Percentiles rank a stretch among this genome's conserved stretches.
phyloP scores from a whole-genome alignment of 495 filamentous ascomycete species.

The Daldinia concentrica region DNA sequence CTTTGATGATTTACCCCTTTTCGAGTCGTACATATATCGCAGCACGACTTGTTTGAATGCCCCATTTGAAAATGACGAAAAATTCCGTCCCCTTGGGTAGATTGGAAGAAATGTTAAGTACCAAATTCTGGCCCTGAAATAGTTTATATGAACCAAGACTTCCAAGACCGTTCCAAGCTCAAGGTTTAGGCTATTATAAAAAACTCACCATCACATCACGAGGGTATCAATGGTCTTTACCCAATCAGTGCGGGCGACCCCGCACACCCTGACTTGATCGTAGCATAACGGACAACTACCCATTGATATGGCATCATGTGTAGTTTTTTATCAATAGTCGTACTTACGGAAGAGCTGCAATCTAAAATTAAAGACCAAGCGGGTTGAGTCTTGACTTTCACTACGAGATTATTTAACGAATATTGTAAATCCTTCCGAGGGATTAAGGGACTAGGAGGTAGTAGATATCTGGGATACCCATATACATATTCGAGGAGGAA shows the following conservation, averaged over 20 bases:
- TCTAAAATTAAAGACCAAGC: not conserved
- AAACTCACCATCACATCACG: slow-evolving; percentile 20
- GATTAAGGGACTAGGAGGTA: not conserved
- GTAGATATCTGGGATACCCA: not conserved
- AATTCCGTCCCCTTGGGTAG: no score
- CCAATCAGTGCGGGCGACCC: slow-evolving; percentile 27
- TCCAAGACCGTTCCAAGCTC: slow-evolving; percentile 17
- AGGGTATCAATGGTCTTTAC: slow-evolving; percentile 1
- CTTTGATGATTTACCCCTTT: not conserved
- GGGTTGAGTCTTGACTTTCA: not conserved
- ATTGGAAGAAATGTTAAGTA: not conserved
- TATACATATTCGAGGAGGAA: not conserved
- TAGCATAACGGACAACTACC: not conserved
- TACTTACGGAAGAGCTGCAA: no score
- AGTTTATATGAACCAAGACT: not conserved
- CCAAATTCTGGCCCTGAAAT: not conserved
- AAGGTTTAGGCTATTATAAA: slow-evolving; percentile 36
- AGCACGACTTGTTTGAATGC: no score
- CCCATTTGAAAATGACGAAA: not conserved
- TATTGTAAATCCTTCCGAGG: not conserved
- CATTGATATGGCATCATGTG: slow-evolving; percentile 12
- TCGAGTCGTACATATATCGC: not conserved
- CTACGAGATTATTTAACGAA: not conserved
- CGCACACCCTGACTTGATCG: slow-evolving; percentile 14
- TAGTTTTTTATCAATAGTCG: not conserved